Conservation (phyloP, 345 rosid genomes). For the Dipteronia sinensis region DNA sequence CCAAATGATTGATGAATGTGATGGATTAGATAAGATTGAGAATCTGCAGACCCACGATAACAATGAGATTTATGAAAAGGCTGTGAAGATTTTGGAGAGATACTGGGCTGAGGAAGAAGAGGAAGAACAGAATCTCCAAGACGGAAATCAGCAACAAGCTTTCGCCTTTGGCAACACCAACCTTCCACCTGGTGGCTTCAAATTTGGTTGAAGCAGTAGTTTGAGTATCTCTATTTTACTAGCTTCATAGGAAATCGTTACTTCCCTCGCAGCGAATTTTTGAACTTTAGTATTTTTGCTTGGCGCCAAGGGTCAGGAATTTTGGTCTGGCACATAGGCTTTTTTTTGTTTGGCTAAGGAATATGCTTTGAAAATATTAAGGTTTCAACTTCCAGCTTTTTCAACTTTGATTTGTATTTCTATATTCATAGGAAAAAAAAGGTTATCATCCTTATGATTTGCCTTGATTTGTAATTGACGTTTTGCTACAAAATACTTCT, state of each 20-base stretch:
- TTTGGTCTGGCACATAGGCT: constrained; percentile 47
- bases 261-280: constrained; percentile 13
- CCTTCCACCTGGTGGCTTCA: constrained; percentile 69
- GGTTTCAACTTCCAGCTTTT: constrained; percentile 19
- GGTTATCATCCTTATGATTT: neutral
- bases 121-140: constrained; percentile 49
- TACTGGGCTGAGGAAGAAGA: constrained; percentile 82
- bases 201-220: constrained; percentile 50
- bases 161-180: constrained; percentile 58
- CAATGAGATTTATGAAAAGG: constrained; percentile 81
- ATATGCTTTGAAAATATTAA: constrained; percentile 5
- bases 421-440: constrained; percentile 20
- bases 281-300: constrained; percentile 8
- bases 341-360: constrained; percentile 20
- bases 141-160: constrained; percentile 40
- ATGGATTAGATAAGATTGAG: constrained; percentile 79
- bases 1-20: constrained; percentile 72
- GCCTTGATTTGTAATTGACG: constrained; percentile 10
- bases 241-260: constrained; percentile 16
- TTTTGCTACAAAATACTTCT: neutral
- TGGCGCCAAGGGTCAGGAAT: constrained; percentile 43
- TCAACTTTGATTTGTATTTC: constrained; percentile 17
- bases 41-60: constrained; percentile 79
- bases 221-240: constrained; percentile 12
- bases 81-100: constrained; percentile 78